A percentile compares a stretch with the other conserved stretches of the same genome.
Evolutionary conservation across 164 flowering plant genomes (phyloP).

Genomic region (Santalum album): DNA sequence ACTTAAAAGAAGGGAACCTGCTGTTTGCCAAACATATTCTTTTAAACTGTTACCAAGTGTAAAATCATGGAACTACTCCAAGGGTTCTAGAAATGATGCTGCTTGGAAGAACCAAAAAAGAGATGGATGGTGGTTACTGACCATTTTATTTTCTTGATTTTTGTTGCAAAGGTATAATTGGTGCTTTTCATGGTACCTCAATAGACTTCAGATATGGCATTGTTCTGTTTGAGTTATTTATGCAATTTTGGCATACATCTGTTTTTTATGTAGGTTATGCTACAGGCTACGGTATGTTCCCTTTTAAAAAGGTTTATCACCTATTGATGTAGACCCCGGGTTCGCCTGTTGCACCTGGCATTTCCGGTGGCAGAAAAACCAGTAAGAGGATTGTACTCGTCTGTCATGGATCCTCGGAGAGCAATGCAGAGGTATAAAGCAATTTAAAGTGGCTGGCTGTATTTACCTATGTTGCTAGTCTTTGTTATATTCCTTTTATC

Average conservation of each 20-base stretch:
- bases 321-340: slow-evolving; percentile 69
- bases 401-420: slow-evolving; percentile 52
- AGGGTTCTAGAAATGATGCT: neutral
- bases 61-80: neutral
- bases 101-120: neutral
- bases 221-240: neutral
- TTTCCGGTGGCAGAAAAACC: slow-evolving; percentile 74
- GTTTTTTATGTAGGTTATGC: slow-evolving; percentile 1
- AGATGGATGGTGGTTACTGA: neutral
- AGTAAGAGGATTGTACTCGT: slow-evolving; percentile 63
- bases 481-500: neutral
- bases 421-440: slow-evolving; percentile 39
- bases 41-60: neutral
- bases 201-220: neutral
- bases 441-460: neutral
- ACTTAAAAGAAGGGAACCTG: neutral
- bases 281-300: neutral
- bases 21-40: neutral
- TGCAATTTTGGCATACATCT: neutral
- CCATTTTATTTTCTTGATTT: neutral
- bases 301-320: slow-evolving; percentile 5
- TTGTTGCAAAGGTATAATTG: neutral
- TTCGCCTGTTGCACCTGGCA: slow-evolving; percentile 64
- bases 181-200: no score
- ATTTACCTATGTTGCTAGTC: neutral